Evolutionary conservation across 1,284 basidiomycete genomes (phyloP), one percentile per base, ranked within the genome.

Genomic region (Leucoagaricus sp.): DNA sequence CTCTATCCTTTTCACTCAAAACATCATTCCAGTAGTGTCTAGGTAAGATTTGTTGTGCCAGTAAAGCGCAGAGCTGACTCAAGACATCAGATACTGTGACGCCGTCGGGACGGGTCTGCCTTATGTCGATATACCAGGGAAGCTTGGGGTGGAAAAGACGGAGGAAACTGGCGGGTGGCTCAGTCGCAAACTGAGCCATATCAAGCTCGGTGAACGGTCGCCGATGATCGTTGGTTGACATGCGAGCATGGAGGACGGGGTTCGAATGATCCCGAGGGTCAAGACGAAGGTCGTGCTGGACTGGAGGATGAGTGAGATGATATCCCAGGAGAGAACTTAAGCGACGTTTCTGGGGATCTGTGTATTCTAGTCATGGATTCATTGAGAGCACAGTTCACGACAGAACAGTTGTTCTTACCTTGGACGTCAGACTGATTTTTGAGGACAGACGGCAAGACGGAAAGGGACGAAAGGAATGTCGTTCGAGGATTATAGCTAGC

Each of bases 61-160:
- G 64, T 29, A 67, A 63, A 4, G 62, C 55, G 29, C 66, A 63
- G 25, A 76, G 61, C 49, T 73, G 71, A 0, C 61, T 58, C 56
- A 86, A 74, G 28, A 87, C 68, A 52, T 87, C 84, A 42, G 69
- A 69, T 2, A 87, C 67, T 3, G 82, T 85, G 41, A 85, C 73
- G 9, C 82, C 85, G n/a, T 78, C 65, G 1, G 75, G 73, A 50
- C 78, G 76, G 19, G 70, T 69, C n/a, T 72, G 67, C 17, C 64
- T 63, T 23, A 84, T 70, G 53, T 83, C 81, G 65, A 86, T 78
- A 64, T 78, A 82, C 84, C 84, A 86, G 1, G 84, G 84, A 8
- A 83, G 66, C 29, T 72, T 72, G 0, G 75, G 69, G 63, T 83
- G 80, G 59, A 75, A 80, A 49, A 86, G 59, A 10, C 79, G 76